Base-by-base conservation (phyloP, 495 filamentous ascomycete species). In the Viridothelium virens region DNA sequence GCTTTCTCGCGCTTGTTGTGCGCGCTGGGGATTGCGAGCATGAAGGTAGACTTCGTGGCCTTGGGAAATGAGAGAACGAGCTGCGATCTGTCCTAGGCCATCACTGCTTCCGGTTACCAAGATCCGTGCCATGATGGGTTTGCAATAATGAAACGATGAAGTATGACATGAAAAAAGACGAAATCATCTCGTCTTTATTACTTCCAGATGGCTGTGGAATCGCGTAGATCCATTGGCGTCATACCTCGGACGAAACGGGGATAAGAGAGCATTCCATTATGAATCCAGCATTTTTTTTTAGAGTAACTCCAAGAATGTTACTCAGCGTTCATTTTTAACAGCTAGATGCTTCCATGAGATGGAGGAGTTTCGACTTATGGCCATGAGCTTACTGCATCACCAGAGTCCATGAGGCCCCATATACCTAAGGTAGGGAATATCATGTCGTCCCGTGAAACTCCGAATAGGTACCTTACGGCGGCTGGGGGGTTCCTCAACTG, bases 21-120 rank as follows among this genome's bases (percentile, higher is more conserved):
- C 82, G 53, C 84, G 79, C 6, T 79, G 71, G 37, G 74, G 65
- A 74, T 81, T 85, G 62, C 83, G 82, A 1, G 83, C 84, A 70
- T 87, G 84, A 0, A 86, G 77, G 63, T 80, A 77, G 63, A 87
- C 84, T 3, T 76, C 70, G 73, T 87, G 83, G 53, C 84, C 83
- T 41, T 77, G 76, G 2, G 79, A 72, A 53, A 80, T 62, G 36
- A 87, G 82, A 38, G 73, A 65, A 66, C 80, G 79, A 50, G 83
- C 84, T 0, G 80, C 77, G 3, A 77, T 75, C 44, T 75, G 79
- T 66, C 83, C 84, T 37, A 86, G 79, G 67, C 83, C 84, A 67
- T 74, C 72, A 47, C 61, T 63, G 33, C 65, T 67, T 37, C 74
- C 74, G 11, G 83, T 86, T 56, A 86, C 83, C 73, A 85, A 81